Evolutionary conservation across 139 green algal species (phyloP).

Genomic region (Chlamydomonas urium): DNA sequence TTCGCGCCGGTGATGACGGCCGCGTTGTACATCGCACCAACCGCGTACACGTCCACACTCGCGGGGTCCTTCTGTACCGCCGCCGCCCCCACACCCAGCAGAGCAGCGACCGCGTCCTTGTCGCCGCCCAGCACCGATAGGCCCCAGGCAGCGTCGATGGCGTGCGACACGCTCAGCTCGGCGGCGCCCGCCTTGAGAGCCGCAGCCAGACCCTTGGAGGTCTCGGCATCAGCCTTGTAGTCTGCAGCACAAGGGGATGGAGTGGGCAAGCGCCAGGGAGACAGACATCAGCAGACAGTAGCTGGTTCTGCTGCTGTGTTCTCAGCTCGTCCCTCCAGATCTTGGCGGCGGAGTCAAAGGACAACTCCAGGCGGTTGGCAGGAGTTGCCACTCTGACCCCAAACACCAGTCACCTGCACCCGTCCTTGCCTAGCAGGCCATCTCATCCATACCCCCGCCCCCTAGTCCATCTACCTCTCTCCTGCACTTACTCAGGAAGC

Average conservation of each 20-base stretch:
- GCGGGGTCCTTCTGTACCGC: constrained; percentile 38
- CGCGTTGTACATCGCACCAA: constrained; percentile 31
- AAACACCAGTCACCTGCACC: no score
- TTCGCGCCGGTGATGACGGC: constrained; percentile 17
- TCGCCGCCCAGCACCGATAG: constrained; percentile 36
- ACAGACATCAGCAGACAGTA: no score
- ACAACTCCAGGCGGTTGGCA: no score
- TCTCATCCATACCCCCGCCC: no score
- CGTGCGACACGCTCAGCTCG: constrained; percentile 29
- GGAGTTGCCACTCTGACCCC: no score
- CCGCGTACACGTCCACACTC: constrained; percentile 21
- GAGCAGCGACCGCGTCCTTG: constrained; percentile 8
- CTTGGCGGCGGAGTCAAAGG: no score
- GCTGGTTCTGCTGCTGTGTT: no score
- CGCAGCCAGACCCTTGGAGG: constrained; percentile 13
- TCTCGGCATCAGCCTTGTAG: constrained; percentile 34
- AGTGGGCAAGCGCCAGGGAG: no score
- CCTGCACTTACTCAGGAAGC: constrained; percentile 18
- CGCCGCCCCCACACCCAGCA: constrained; percentile 29
- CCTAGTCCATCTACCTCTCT: no score
- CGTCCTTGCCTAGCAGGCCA: no score
- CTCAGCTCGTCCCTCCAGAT: no score
- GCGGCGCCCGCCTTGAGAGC: constrained; percentile 22
- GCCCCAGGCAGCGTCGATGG: constrained; percentile 44
- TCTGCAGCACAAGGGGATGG: constrained; percentile 13